Evolutionary conservation across 2,329 filamentous ascomycete genomes (phyloP), one percentile per base, ranked within the genome.

Genomic region (Hypoxylon sp.): DNA sequence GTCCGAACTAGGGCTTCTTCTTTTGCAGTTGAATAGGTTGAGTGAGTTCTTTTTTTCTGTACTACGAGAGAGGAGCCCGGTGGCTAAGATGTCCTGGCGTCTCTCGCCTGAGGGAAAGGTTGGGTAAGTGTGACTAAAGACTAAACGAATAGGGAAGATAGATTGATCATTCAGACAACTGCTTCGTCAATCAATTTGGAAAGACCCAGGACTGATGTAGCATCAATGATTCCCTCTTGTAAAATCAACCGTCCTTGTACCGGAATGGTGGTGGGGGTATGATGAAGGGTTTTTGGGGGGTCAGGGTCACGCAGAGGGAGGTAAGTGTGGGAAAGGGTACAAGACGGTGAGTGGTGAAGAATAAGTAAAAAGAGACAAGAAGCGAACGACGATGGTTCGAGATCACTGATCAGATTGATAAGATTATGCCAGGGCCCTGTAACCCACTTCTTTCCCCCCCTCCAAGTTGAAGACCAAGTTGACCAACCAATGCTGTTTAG

Each of bases 361-460:
- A n/a, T n/a, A n/a, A n/a, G n/a, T n/a, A n/a, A n/a, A n/a, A n/a
- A n/a, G n/a, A n/a, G n/a, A n/a, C n/a, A n/a, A n/a, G n/a, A n/a
- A n/a, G n/a, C 23, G 49, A 59, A 55, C 40, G 53, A 42, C 23
- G 47, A 60, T 57, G 59, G 58, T 58, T 57, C 57, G 57, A 62
- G 63, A 63, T 56, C 59, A 67, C 67, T 70, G 67, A 70, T 70
- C 67, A 68, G 67, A 70, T 70, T 70, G 67, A 70, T 70, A 69
- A 70, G 67, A 70, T 70, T 69, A 70, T 62, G 59, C 52, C 60
- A 60, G 60, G 58, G 43, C 48, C 60, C 51, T 56, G 55, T 52
- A 49, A 46, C 49, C 40, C 34, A 32, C 45, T n/a, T n/a, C n/a
- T n/a, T n/a, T n/a, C n/a, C n/a, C n/a, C n/a, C n/a, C n/a, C n/a